Base-by-base conservation (phyloP, 1,139 yeast genomes). In the Dujonia santamariae region DNA sequence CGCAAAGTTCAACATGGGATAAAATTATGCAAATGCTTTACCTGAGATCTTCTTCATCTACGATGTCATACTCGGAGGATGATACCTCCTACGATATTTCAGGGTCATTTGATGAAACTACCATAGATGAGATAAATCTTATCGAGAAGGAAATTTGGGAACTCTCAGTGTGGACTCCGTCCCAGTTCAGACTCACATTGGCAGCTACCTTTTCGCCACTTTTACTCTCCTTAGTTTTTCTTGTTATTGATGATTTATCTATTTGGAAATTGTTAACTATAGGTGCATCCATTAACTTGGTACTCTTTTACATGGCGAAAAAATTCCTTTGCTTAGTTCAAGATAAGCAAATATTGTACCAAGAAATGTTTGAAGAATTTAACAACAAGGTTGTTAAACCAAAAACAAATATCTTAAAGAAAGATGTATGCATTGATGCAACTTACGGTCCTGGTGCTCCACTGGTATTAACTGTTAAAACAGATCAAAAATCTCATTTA, bases 361-460 rank as follows among this genome's bases (percentile, higher is more conserved):
- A 72, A 41, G 87, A 83, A 46, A 75, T 78, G 48, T 65, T 80
- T 40, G 71, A 69, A 23, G 94, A 84, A 47, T 80, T 80, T 48
- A 75, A 80, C 44, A 59, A 67, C 28, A 83, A 83, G 50, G 76
- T 70, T 42, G 84, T 83, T n/a, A 70, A 71, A 32, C 88, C 90
- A 3, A 71, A 72, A 36, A 58, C 76, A 1, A 67, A 78, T 5
- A 67, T 69, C 7, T 56, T 69, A 35, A 68, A 70, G 36, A 75
- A 80, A 44, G 88, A 84, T 47, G 88, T 75, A 3, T 67, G 75
- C 31, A 66, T 82, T 8, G 90, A 84, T 52, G 79, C 87, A 7
- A 75, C 82, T 20, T 53, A 45, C 37, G 72, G 71, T 3, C 65
- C 65, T 14, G 53, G 28, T 8, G 38, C 38, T n/a, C 38, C 38